A percentile compares a stretch with the other conserved stretches of the same genome.
phyloP scores from a whole-genome alignment of 345 rosid genomes.

The Draba incana region DNA sequence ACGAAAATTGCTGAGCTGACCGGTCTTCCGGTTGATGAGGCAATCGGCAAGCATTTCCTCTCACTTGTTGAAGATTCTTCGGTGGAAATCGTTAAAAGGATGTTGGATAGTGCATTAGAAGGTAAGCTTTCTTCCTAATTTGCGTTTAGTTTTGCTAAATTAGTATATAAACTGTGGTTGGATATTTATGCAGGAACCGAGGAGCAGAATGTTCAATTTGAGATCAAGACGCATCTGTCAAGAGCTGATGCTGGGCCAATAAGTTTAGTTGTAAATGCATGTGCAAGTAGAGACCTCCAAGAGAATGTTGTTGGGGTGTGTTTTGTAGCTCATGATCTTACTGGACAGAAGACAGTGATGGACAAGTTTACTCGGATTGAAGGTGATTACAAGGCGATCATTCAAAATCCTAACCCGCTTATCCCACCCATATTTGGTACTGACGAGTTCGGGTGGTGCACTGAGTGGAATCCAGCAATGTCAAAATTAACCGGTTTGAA shows the following conservation, averaged over 20 bases:
- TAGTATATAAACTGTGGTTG: neutral
- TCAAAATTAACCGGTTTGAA: slow-evolving; percentile 75
- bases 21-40: slow-evolving; percentile 78
- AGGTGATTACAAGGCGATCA: slow-evolving; percentile 94
- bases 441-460: slow-evolving; percentile 96
- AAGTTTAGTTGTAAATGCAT: slow-evolving; percentile 88
- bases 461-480: slow-evolving; percentile 98
- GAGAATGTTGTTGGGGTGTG: slow-evolving; percentile 90
- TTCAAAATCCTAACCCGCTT: slow-evolving; percentile 89
- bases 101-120: slow-evolving; percentile 76
- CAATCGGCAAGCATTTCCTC: slow-evolving; percentile 84
- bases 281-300: slow-evolving; percentile 84
- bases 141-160: slow-evolving; percentile 7
- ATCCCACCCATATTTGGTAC: slow-evolving; percentile 92
- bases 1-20: slow-evolving; percentile 85
- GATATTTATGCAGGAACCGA: slow-evolving; percentile 72
- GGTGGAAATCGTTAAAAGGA: slow-evolving; percentile 55
- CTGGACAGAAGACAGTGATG: slow-evolving; percentile 89
- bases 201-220: slow-evolving; percentile 80
- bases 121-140: slow-evolving; percentile 53
- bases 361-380: slow-evolving; percentile 97
- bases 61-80: slow-evolving; percentile 88
- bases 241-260: slow-evolving; percentile 66
- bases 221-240: slow-evolving; percentile 78
- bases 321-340: slow-evolving; percentile 95